These are phyloP conservation scores for Colletotrichum tabaci DNA, from an alignment of 2,329 filamentous ascomycete genomes.

Conservation along the genomic window DNA sequence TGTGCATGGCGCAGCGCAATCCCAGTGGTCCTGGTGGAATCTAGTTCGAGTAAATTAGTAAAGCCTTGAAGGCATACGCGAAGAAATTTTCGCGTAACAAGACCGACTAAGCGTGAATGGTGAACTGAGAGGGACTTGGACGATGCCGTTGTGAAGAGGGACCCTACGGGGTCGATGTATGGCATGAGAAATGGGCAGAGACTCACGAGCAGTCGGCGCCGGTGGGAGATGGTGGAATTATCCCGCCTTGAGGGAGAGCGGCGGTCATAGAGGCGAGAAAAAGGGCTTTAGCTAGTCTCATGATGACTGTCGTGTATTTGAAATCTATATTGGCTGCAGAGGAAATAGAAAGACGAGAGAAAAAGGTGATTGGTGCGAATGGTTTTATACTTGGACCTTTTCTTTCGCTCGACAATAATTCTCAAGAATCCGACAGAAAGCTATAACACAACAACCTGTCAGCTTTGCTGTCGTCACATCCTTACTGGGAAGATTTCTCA, in stretches of 20 bases:
- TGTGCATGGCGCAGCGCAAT: conserved; percentile 47
- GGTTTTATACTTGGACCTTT: conserved; percentile 3
- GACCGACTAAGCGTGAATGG: too few relatives aligned
- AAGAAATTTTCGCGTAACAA: not conserved
- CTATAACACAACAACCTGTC: too few relatives aligned
- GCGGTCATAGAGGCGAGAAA: conserved; percentile 21
- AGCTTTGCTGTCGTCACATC: too few relatives aligned
- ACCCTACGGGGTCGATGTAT: too few relatives aligned
- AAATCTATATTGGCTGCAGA: not conserved
- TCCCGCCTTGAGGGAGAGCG: conserved; percentile 36
- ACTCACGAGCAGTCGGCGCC: conserved; percentile 29
- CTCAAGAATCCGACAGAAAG: not conserved
- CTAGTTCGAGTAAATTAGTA: not conserved
- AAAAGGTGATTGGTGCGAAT: not conserved
- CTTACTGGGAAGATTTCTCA: not conserved
- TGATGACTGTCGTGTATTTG: not conserved
- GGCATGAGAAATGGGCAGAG: not conserved
- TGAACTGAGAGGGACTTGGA: too few relatives aligned
- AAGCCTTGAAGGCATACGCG: not conserved
- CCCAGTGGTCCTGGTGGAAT: conserved; percentile 39
- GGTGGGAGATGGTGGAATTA: conserved; percentile 19
- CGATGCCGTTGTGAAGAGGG: too few relatives aligned
- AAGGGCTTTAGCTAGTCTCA: conserved; percentile 4
- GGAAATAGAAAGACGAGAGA: not conserved
- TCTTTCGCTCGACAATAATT: not conserved